Conservation (phyloP, 495 filamentous ascomycete species). For the Aspergillus leporis region DNA sequence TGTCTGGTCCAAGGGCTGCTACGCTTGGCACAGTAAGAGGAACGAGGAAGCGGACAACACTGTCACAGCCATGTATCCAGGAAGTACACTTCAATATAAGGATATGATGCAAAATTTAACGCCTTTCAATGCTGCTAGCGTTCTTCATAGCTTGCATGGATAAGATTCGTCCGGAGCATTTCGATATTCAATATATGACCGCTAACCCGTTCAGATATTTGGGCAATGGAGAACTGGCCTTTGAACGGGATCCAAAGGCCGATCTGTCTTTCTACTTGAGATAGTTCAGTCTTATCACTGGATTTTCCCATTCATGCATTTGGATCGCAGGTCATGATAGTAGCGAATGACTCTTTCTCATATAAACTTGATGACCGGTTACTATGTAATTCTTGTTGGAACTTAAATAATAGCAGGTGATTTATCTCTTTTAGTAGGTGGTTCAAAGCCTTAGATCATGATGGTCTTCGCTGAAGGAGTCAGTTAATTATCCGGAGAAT, state of each 20-base stretch:
- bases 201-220: slow-evolving; percentile 48
- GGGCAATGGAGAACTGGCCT: slow-evolving; percentile 40
- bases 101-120: slow-evolving; percentile 12
- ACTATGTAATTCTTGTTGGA: too few species aligned
- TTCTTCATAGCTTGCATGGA: slow-evolving; percentile 11
- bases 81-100: slow-evolving; percentile 47
- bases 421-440: too few species aligned
- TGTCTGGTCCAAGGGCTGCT: slow-evolving; percentile 45
- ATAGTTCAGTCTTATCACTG: neutral
- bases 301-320: neutral
- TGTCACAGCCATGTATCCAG: slow-evolving; percentile 45
- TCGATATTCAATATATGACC: slow-evolving; percentile 43
- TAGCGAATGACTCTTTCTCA: too few species aligned
- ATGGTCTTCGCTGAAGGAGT: too few species aligned
- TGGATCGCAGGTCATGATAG: too few species aligned
- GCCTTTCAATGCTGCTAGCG: neutral
- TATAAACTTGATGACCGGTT: too few species aligned
- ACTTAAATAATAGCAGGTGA: too few species aligned
- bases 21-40: slow-evolving; percentile 47
- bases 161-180: slow-evolving; percentile 41
- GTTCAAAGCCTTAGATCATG: too few species aligned
- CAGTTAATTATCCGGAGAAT: too few species aligned
- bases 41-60: slow-evolving; percentile 27
- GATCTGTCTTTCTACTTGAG: slow-evolving; percentile 14
- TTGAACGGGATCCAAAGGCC: slow-evolving; percentile 1